phyloP scores from a whole-genome alignment of 129 eudicot species.

The Ambrosia trifida region DNA sequence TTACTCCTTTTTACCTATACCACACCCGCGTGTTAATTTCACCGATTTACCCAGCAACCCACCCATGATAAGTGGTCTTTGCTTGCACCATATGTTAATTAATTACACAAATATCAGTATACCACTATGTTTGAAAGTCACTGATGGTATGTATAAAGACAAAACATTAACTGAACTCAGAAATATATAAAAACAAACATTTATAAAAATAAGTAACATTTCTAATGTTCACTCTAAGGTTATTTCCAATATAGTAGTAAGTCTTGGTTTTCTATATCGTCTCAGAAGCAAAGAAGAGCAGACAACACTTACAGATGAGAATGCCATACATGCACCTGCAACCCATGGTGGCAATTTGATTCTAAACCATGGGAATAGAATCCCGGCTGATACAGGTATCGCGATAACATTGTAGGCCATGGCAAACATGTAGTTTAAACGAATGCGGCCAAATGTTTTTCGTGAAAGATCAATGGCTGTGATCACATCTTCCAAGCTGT shows the following conservation, averaged over 20 bases:
- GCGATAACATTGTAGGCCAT: constrained; percentile 79
- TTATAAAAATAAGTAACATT: background rate
- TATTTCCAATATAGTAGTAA: constrained; percentile 71
- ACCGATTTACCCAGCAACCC: too few relatives aligned
- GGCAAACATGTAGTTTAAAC: constrained; percentile 73
- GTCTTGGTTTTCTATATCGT: constrained; percentile 77
- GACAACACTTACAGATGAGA: constrained; percentile 85
- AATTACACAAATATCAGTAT: too few relatives aligned
- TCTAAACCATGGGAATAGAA: constrained; percentile 61
- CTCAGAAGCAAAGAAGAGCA: constrained; percentile 90
- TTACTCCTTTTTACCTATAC: too few relatives aligned
- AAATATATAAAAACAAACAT: background rate
- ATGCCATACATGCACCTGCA: constrained; percentile 95
- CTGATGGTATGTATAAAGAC: background rate
- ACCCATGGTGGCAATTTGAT: constrained; percentile 86
- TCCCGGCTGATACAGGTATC: constrained; percentile 78
- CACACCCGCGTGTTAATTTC: too few relatives aligned
- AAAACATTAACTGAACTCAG: background rate
- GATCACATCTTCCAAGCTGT: constrained; percentile 86
- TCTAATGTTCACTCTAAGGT: constrained; percentile 59
- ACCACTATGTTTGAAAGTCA: too few relatives aligned
- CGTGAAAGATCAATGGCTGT: constrained; percentile 92
- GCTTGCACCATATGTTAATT: too few relatives aligned
- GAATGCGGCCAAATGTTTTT: constrained; percentile 73
- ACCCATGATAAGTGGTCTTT: too few relatives aligned